Percentiles rank a stretch among this genome's conserved stretches.
Conservation (phyloP, 768 basidiomycete genomes). For the Stropharia rugosoannulata region DNA sequence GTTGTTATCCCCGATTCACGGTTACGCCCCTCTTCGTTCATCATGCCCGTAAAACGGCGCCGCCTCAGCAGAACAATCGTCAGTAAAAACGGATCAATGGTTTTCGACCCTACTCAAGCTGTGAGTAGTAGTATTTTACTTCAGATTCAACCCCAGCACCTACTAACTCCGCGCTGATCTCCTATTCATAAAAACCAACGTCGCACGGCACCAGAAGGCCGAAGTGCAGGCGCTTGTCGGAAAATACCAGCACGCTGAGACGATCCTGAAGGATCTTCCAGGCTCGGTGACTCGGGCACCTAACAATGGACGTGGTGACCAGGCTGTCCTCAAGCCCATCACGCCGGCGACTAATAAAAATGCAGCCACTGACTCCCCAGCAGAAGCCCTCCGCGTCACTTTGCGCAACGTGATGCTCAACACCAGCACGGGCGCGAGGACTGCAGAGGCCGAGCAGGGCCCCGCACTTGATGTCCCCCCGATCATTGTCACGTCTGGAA, state of each 20-base stretch:
- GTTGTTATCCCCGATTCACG: not conserved
- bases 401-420: not conserved
- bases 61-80: not conserved
- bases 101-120: constrained; percentile 6
- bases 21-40: constrained; percentile 1
- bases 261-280: constrained; percentile 9
- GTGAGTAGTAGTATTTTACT: not conserved
- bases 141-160: no score
- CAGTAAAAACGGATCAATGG: not conserved
- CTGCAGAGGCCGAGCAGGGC: constrained; percentile 8
- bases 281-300: not conserved
- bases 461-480: constrained; percentile 9
- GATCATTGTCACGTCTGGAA: constrained; percentile 12
- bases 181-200: not conserved
- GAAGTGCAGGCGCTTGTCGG: constrained; percentile 12
- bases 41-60: constrained; percentile 6
- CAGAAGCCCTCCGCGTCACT: not conserved
- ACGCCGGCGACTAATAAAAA: not conserved
- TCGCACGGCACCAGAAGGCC: constrained; percentile 9
- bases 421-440: not conserved
- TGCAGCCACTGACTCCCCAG: not conserved
- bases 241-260: constrained; percentile 19
- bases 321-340: not conserved
- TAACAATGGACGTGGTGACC: not conserved
- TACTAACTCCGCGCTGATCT: not conserved